Evolutionary conservation across 2,329 filamentous ascomycete species (phyloP).

Genomic region (Didymella exigua): DNA sequence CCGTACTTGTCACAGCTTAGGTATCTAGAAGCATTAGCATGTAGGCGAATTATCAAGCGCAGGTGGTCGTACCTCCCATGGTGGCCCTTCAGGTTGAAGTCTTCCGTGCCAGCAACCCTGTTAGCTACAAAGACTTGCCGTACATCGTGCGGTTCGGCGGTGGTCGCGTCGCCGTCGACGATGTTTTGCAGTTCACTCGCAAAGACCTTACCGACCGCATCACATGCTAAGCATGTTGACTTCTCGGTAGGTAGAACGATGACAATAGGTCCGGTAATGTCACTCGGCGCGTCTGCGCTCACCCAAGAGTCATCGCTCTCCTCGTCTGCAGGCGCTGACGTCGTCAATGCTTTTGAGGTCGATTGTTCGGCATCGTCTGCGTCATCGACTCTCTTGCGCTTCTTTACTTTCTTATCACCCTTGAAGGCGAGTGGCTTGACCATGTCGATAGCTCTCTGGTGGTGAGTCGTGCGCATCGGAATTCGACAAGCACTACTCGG

Average conservation of each 20-base stretch:
- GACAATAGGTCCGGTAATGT: conserved; percentile 82
- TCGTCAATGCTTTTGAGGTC: conserved; percentile 43
- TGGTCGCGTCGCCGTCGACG: conserved; percentile 79
- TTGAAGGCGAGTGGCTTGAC: conserved; percentile 94
- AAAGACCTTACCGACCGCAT: conserved; percentile 86
- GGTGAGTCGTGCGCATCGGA: conserved; percentile 19
- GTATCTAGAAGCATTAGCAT: conserved; percentile 62
- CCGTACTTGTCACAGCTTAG: conserved; percentile 86
- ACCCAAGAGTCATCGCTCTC: conserved; percentile 89
- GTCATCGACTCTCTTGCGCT: conserved; percentile 75
- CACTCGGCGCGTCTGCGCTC: conserved; percentile 73
- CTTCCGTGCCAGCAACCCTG: conserved; percentile 78
- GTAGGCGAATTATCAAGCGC: background rate
- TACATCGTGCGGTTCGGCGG: conserved; percentile 93
- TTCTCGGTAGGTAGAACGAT: conserved; percentile 79
- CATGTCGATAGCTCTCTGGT: conserved; percentile 57
- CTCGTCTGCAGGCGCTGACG: conserved; percentile 49
- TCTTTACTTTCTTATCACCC: conserved; percentile 94
- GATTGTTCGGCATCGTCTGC: conserved; percentile 53
- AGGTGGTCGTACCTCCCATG: conserved; percentile 70
- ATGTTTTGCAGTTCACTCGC: conserved; percentile 83
- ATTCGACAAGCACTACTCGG: conserved; percentile 22
- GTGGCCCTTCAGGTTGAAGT: conserved; percentile 84
- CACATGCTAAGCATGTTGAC: conserved; percentile 79
- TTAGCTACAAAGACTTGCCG: conserved; percentile 95